Base-by-base conservation (phyloP, 169 alveolate species). In the Babesia gibsoni region DNA sequence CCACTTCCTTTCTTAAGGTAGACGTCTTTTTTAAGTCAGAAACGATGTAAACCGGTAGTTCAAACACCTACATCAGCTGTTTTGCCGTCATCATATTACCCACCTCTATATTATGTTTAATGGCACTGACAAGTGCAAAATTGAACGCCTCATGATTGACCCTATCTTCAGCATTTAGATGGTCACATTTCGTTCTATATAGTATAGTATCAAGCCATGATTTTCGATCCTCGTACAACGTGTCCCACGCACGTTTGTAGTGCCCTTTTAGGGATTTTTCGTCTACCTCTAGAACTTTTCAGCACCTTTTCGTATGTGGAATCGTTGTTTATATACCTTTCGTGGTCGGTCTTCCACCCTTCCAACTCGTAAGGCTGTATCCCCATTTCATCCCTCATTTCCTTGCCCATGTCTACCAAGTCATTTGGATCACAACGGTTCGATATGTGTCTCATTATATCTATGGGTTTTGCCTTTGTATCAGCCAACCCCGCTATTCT, bases 141-240 rank as follows among this genome's bases (percentile, higher is more conserved):
- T 72, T 72, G 82, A 16, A 72, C 20, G 83, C 82, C 33, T 59
- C 73, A 29, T 72, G 83, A 39, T 72, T 32, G 14, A 4, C 32
- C 57, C 67, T 39, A n/a, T 72, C 68, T 20, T 2, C 23, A 1
- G 22, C 81, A 8, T 53, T 64, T 36, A 69, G 30, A 2, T 6
- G 6, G 27, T 37, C 72, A 30, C 81, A 69, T 5, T 59, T 69
- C n/a, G 81, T 69, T 3, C 81, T 58, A 58, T 69, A 69, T 50
- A 20, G 39, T 12, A 72, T 52, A 0, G 27, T 8, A 36, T 61
- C 46, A 2, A 5, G 8, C 77, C 77, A 72, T 23, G 35, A 3
- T 0, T 6, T 29, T 4, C 35, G 36, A 22, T 48, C 53, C 9
- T 7, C 39, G 42, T 22, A 50, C 16, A 50, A n/a, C 4, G 25